Conservation (phyloP, 805 yeast species). For the Wickerhamiella spandovensis region DNA sequence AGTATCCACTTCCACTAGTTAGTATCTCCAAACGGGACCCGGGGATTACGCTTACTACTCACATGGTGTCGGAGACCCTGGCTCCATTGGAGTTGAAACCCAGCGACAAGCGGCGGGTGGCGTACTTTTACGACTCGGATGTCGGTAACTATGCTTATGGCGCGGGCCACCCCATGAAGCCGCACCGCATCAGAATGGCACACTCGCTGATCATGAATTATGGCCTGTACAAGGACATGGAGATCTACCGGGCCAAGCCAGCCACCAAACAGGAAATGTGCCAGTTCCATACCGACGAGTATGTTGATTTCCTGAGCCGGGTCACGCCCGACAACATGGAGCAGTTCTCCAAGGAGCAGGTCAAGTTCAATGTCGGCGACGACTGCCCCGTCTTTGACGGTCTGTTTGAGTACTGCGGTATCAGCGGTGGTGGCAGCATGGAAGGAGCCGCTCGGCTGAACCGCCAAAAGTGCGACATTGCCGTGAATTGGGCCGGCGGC, state of each 20-base stretch:
- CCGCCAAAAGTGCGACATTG: constrained; percentile 80
- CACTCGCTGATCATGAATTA: constrained; percentile 94
- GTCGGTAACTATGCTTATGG: constrained; percentile 98
- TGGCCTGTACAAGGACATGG: constrained; percentile 94
- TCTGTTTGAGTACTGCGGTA: constrained; percentile 74
- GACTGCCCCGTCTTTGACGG: constrained; percentile 96
- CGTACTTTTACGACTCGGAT: constrained; percentile 76
- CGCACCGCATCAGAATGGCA: constrained; percentile 97
- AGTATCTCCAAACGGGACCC: too few relatives aligned
- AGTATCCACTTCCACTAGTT: too few relatives aligned
- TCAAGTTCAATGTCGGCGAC: constrained; percentile 90
- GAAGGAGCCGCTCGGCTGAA: constrained; percentile 74
- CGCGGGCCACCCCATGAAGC: constrained; percentile 98
- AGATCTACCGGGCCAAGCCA: constrained; percentile 90
- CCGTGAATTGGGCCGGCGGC: constrained; percentile 95
- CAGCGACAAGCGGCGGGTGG: constrained; percentile 47
- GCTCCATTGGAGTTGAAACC: constrained; percentile 47
- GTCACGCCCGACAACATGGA: constrained; percentile 90
- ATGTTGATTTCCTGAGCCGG: constrained; percentile 78
- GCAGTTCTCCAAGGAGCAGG: constrained; percentile 73
- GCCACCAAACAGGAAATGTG: constrained; percentile 98
- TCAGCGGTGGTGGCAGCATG: constrained; percentile 86
- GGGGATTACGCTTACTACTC: neutral
- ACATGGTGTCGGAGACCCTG: constrained; percentile 33
- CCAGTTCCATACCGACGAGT: constrained; percentile 96